Evolutionary conservation across 495 filamentous ascomycete genomes (phyloP).

Genomic region (Penicillium nucicola): DNA sequence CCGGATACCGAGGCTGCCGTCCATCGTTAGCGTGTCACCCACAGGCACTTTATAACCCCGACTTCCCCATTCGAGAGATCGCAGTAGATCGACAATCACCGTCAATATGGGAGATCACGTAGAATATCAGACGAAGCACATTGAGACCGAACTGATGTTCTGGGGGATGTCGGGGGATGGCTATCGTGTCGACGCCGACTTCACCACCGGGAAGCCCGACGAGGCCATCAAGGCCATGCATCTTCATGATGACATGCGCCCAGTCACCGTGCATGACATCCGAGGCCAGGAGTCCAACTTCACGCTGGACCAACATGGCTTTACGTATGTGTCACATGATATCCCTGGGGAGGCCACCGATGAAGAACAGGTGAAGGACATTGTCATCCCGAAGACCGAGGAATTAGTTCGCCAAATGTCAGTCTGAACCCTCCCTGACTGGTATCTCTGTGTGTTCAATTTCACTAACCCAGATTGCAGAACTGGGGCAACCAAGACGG

Average conservation of each 20-base stretch:
- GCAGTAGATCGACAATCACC: neutral
- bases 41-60: neutral
- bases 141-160: constrained; percentile 6
- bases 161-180: neutral
- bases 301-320: constrained; percentile 7
- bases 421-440: neutral
- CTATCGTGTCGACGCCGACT: neutral
- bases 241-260: neutral
- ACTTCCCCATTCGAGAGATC: neutral
- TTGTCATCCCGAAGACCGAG: constrained; percentile 12
- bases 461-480: neutral
- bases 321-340: constrained; percentile 12
- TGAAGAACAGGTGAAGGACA: neutral
- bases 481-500: constrained; percentile 8
- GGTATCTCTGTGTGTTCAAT: too few species aligned
- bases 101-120: neutral
- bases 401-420: constrained; percentile 10
- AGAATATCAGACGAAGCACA: neutral
- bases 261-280: constrained; percentile 7
- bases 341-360: constrained; percentile 9
- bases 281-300: constrained; percentile 7
- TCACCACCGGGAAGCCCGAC: constrained; percentile 2
- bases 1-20: neutral
- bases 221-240: neutral
- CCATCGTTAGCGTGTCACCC: neutral